These are phyloP conservation scores for Penicillium bialowiezense DNA, from an alignment of 495 filamentous ascomycete genomes.

Conservation along the genomic window DNA sequence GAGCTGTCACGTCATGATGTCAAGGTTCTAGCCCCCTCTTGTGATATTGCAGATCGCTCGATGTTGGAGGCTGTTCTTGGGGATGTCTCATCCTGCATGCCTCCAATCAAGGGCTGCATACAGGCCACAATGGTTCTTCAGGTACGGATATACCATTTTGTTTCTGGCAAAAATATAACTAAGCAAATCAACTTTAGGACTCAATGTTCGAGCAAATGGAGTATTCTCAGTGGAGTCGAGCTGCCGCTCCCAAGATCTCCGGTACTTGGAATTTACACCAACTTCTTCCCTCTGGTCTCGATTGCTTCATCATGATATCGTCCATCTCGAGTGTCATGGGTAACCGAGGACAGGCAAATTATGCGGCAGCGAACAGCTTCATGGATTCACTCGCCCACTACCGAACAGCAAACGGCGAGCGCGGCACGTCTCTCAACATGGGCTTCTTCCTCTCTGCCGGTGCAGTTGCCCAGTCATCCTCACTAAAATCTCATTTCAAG, in stretches of 20 bases:
- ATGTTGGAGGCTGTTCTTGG: background rate
- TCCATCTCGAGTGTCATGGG: slow-evolving; percentile 31
- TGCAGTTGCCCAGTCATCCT: too few relatives aligned
- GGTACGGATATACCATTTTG: slow-evolving; percentile 1
- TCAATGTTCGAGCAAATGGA: too few relatives aligned
- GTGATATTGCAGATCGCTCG: background rate
- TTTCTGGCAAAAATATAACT: too few relatives aligned
- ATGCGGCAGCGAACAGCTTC: slow-evolving; percentile 39
- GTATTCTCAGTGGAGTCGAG: background rate
- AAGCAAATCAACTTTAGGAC: too few relatives aligned
- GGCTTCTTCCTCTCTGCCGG: too few relatives aligned
- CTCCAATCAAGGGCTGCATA: slow-evolving; percentile 53
- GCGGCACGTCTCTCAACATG: background rate
- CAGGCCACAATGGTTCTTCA: slow-evolving; percentile 33
- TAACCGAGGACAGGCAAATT: slow-evolving; percentile 40
- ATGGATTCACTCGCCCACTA: slow-evolving; percentile 43
- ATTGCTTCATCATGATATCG: slow-evolving; percentile 47
- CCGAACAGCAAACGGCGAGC: slow-evolving; percentile 14
- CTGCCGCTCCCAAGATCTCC: slow-evolving; percentile 2
- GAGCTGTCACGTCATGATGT: background rate
- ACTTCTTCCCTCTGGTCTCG: slow-evolving; percentile 15
- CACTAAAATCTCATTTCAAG: too few relatives aligned
- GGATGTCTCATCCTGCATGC: slow-evolving; percentile 6
- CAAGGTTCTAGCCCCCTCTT: background rate
- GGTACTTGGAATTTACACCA: slow-evolving; percentile 11